phyloP scores from a whole-genome alignment of 2,329 filamentous ascomycete species.

The Hypoxylon sp. region DNA sequence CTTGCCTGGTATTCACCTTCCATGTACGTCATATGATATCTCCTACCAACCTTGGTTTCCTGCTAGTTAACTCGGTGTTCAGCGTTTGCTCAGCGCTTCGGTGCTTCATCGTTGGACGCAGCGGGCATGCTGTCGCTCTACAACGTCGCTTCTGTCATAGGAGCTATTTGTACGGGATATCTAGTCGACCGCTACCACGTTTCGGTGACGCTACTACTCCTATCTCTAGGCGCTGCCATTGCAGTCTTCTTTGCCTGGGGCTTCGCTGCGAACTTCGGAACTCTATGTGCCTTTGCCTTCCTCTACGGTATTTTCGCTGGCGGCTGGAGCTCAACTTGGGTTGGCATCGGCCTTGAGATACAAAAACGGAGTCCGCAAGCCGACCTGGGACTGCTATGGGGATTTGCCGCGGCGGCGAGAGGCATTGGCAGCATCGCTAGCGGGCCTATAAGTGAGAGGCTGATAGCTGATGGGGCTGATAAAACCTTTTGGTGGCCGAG shows the following conservation, averaged over 20 bases:
- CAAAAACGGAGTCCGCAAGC: slow-evolving; percentile 35
- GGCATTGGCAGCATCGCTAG: slow-evolving; percentile 37
- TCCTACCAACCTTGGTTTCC: not conserved
- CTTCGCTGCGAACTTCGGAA: slow-evolving; percentile 31
- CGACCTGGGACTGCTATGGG: slow-evolving; percentile 37
- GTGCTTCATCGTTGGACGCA: slow-evolving; percentile 33
- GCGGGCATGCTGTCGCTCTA: slow-evolving; percentile 39
- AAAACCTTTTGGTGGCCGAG: slow-evolving; percentile 27
- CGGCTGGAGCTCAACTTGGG: slow-evolving; percentile 40
- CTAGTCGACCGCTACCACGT: slow-evolving; percentile 37
- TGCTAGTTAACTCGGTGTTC: not conserved
- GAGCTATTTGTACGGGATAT: slow-evolving; percentile 34
- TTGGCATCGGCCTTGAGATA: slow-evolving; percentile 34
- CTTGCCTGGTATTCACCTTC: slow-evolving; percentile 40
- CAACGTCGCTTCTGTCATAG: slow-evolving; percentile 38
- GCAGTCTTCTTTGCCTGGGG: slow-evolving; percentile 40
- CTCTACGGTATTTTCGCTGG: slow-evolving; percentile 38
- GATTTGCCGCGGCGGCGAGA: slow-evolving; percentile 36
- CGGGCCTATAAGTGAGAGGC: slow-evolving; percentile 35
- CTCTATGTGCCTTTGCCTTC: slow-evolving; percentile 37
- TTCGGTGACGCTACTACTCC: slow-evolving; percentile 24
- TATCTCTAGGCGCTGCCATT: slow-evolving; percentile 34
- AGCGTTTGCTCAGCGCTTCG: slow-evolving; percentile 35
- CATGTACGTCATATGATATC: slow-evolving; percentile 14
- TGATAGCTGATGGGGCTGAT: slow-evolving; percentile 25